phyloP scores from a whole-genome alignment of 2,329 filamentous ascomycete genomes.

The Canariomyces notabilis region DNA sequence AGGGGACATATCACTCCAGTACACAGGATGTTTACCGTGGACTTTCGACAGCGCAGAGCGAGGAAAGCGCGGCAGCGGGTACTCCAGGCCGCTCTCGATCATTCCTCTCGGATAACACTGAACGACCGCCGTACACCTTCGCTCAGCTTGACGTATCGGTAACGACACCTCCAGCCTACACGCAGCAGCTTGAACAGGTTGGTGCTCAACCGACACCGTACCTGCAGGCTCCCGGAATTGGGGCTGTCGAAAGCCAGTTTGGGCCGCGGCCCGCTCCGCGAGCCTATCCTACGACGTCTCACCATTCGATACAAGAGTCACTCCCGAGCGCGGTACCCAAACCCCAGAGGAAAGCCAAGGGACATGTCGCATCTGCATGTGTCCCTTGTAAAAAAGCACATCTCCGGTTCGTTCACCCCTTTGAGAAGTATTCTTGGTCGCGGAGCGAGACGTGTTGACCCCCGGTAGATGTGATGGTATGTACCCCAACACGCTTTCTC shows the following conservation, averaged over 20 bases:
- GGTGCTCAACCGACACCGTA: conserved; percentile 29
- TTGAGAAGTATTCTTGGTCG: conserved; percentile 5
- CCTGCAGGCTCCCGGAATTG: conserved; percentile 19
- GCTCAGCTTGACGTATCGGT: conserved; percentile 36
- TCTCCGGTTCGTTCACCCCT: conserved; percentile 48
- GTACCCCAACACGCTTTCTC: conserved; percentile 32
- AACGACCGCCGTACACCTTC: conserved; percentile 38
- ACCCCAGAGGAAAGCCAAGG: conserved; percentile 64
- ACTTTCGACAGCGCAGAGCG: conserved; percentile 33
- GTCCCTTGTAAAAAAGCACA: conserved; percentile 83
- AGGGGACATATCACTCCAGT: conserved; percentile 42
- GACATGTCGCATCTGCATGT: conserved; percentile 79
- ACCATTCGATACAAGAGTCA: conserved; percentile 35
- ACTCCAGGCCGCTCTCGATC: conserved; percentile 29
- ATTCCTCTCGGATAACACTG: conserved; percentile 35
- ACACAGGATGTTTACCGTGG: conserved; percentile 50
- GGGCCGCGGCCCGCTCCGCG: conserved; percentile 34
- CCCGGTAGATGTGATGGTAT: conserved; percentile 57
- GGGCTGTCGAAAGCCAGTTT: conserved; percentile 14
- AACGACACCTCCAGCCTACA: conserved; percentile 31
- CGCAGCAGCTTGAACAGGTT: conserved; percentile 29
- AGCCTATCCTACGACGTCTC: conserved; percentile 29
- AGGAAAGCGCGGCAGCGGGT: conserved; percentile 30
- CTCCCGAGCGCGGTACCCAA: conserved; percentile 52
- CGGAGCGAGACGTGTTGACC: conserved; percentile 29